Evolutionary conservation across 2,329 filamentous ascomycete species (phyloP), one percentile per base, ranked within the genome.

Genomic region (Arthroderma sp.): DNA sequence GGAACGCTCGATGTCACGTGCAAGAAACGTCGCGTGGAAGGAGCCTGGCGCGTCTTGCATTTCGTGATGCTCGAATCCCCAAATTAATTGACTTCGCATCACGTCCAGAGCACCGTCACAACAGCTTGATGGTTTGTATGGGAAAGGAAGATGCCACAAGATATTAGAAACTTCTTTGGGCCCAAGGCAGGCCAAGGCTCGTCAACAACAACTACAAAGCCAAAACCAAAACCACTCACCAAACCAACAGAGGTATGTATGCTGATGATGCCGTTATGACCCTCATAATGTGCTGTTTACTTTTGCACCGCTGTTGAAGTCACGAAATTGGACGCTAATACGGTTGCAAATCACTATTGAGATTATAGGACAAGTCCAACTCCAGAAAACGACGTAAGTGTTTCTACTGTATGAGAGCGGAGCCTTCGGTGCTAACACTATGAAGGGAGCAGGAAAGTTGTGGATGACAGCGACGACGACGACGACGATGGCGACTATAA

Each of bases 131-230:
- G 15, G 15, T 22, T 22, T 22, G 15, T 22, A 22, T 22, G 15
- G 15, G 15, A 22, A 36, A 33, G 37, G 42, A 58, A 41, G 50
- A 94, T 94, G 87, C 78, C 87, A 44, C 60, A 73, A 51, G 89
- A 96, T 65, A 96, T 95, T 58, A 77, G 88, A 58, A 86, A 74
- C 55, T 96, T 95, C 66, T 95, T 96, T 69, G 80, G 82, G 45
- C 78, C 83, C 49, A 87, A 87, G 63, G 77, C 78, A 42, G 73
- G 75, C 51, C 70, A 74, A 54, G 67, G 73, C 38, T 67, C 74
- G 10, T 64, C 71, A 39, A 71, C 74, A 10, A 65, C 71, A 40
- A 71, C 74, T 48, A 64, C 64, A 44, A 47, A 51, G 56, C 54
- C 66, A 52, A 59, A 68, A 38, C 50, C 62, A 38, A 64, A 66